phyloP scores from a whole-genome alignment of 192 early-diverging fungal species.

The Allomyces macrogynus region DNA sequence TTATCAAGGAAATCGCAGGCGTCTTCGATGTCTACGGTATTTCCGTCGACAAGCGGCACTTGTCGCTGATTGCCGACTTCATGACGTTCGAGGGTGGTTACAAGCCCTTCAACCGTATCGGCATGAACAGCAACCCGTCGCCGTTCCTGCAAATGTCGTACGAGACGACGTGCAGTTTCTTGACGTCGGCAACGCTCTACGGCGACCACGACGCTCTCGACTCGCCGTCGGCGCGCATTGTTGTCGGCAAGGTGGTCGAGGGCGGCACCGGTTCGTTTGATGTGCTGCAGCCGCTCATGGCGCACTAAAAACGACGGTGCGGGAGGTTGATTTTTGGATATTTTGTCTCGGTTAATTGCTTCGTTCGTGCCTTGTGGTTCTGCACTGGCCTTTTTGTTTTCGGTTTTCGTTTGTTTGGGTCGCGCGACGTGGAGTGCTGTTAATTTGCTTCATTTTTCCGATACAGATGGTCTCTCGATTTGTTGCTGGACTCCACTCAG shows the following conservation, averaged over 20 bases:
- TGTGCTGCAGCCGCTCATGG: constrained; percentile 27
- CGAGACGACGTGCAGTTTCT: constrained; percentile 88
- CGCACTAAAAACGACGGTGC: too few relatives aligned
- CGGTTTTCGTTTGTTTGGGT: too few relatives aligned
- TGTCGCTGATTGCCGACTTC: constrained; percentile 91
- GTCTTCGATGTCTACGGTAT: constrained; percentile 95
- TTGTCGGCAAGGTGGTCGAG: constrained; percentile 76
- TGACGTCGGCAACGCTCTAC: constrained; percentile 69
- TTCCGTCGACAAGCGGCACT: constrained; percentile 77
- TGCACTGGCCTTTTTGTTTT: too few relatives aligned
- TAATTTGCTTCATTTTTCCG: too few relatives aligned
- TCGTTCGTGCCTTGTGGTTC: too few relatives aligned
- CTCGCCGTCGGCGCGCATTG: constrained; percentile 80
- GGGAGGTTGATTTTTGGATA: too few relatives aligned
- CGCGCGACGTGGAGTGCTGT: too few relatives aligned
- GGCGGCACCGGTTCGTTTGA: constrained; percentile 92
- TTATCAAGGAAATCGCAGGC: constrained; percentile 73
- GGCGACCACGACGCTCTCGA: constrained; percentile 78
- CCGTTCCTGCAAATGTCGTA: constrained; percentile 98
- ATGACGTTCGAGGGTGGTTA: constrained; percentile 99
- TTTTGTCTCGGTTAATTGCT: too few relatives aligned
- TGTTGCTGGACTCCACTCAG: too few relatives aligned
- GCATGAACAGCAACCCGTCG: constrained; percentile 72
- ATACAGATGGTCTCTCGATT: too few relatives aligned
- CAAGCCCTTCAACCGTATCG: constrained; percentile 93